Base-by-base conservation (phyloP, 1,139 yeast genomes). In the Entelexis sorbosivorans region DNA sequence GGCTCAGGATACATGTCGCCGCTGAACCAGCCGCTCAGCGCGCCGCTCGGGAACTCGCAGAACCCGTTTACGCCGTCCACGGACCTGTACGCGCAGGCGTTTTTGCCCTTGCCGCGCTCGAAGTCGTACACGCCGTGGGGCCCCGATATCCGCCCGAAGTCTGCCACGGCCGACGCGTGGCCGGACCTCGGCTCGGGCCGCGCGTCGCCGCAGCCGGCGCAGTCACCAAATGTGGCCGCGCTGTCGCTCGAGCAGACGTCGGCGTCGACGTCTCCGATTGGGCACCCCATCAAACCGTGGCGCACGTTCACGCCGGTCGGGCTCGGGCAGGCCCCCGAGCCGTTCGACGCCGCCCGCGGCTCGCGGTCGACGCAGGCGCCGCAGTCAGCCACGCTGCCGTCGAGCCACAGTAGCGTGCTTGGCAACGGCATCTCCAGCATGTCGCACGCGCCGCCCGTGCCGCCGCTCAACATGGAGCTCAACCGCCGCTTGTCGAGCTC, bases 71-170 rank as follows among this genome's bases (percentile, higher is more conserved):
- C 50, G 19, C 24, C 55, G 28, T 16, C 47, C n/a, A 13, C 49
- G 13, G 61, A 56, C 47, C 51, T 58, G 38, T 58, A 58, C 49
- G 13, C 52, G n/a, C 60, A 58, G 49, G 60, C 60, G 26, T 58
- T 58, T 32, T 33, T 54, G 48, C 55, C 56, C 14, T 40, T 53
- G 39, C 52, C 56, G n/a, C 56, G 55, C 32, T 22, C 54, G 19
- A 42, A 54, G 40, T 44, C 44, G 13, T 54, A 45, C 50, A 44
- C 54, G 29, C 57, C 57, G 33, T 55, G 57, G 57, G 53, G 55
- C 14, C 47, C 53, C 19, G 55, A 53, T 35, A 48, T 50, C 29
- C 44, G 52, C 22, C 57, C 57, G n/a, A 50, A 47, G 42, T 47
- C 49, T 31, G 55, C 57, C n/a, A 38, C 53, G 19, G 51, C 55